These are phyloP conservation scores for Suillus lakei DNA, from an alignment of 768 basidiomycete species.

Conservation along the genomic window DNA sequence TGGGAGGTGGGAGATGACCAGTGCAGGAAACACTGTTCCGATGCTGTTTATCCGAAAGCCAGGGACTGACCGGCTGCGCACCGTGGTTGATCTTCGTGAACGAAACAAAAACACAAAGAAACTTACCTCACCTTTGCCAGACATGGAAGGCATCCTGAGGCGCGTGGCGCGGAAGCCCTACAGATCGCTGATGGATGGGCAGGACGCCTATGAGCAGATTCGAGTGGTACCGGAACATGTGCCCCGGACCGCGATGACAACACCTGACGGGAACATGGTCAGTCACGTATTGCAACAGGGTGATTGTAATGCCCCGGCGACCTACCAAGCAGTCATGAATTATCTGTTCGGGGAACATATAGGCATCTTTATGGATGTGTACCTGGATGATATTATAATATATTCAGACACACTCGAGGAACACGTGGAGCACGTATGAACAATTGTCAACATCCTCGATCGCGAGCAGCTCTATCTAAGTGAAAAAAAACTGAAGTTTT, in stretches of 20 bases:
- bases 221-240: conserved; percentile 36
- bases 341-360: conserved; percentile 19
- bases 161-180: conserved; percentile 38
- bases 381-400: background rate
- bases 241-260: conserved; percentile 27
- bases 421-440: conserved; percentile 31
- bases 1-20: conserved; percentile 38
- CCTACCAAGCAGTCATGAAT: conserved; percentile 49
- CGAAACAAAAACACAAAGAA: conserved; percentile 48
- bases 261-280: conserved; percentile 37
- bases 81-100: conserved; percentile 39
- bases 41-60: conserved; percentile 4
- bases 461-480: conserved; percentile 42
- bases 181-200: conserved; percentile 46
- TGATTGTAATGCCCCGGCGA: conserved; percentile 38
- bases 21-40: conserved; percentile 22
- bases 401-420: conserved; percentile 25
- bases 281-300: conserved; percentile 36
- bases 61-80: conserved; percentile 38
- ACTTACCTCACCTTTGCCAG: conserved; percentile 45
- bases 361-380: conserved; percentile 9
- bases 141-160: conserved; percentile 42
- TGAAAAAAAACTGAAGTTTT: conserved; percentile 39
- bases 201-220: conserved; percentile 50
- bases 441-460: conserved; percentile 38